Evolutionary conservation across 768 basidiomycete genomes (phyloP), one percentile per base, ranked within the genome.

Genomic region (Candolleomyces efflorescens): DNA sequence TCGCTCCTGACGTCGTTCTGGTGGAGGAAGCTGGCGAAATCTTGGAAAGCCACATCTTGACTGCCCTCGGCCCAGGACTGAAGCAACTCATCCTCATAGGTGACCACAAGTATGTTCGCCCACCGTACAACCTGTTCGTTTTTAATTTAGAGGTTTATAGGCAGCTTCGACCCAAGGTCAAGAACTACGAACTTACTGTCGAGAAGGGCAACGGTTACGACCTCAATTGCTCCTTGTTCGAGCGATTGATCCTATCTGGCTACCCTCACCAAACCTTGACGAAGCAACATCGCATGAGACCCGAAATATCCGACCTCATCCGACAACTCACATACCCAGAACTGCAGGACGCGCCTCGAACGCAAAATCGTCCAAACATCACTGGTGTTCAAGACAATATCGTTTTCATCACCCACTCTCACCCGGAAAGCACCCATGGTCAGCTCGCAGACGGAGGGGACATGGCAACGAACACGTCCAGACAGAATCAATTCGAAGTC

Each of bases 11-110:
- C 9, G 76, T 89, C 1, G 66, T 89, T 3, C 71, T 89, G 1
- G 86, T 89, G 1, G 87, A 89, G 63, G 87, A 89, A 67, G 87
- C 87, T 0, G 87, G 87, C 5, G 87, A 89, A 62, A 87, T 88
- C 45, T 66, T 89, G 1, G 87, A 88, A 63, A 84, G 82, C 57
- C 87, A 89, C 62, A 69, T 86, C 38, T 60, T 89, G 39, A 85
- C 85, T 0, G 80, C 87, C 0, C 68, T 89, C 3, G 78, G 78
- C 0, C 56, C 58, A 1, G 56, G 71, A 0, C 80, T 80, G 0
- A 67, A 71, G 3, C 84, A 87, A 27, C 64, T 88, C 53, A 81
- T 89, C 61, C 71, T 89, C 4, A 89, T 89, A 27, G 87, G 87
- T 0, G 87, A 89, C 62, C 87, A 89, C 67, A 82, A 88, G 87